These are phyloP conservation scores for Ascochyta fabae DNA, from an alignment of 2,329 filamentous ascomycete species.

Conservation along the genomic window DNA sequence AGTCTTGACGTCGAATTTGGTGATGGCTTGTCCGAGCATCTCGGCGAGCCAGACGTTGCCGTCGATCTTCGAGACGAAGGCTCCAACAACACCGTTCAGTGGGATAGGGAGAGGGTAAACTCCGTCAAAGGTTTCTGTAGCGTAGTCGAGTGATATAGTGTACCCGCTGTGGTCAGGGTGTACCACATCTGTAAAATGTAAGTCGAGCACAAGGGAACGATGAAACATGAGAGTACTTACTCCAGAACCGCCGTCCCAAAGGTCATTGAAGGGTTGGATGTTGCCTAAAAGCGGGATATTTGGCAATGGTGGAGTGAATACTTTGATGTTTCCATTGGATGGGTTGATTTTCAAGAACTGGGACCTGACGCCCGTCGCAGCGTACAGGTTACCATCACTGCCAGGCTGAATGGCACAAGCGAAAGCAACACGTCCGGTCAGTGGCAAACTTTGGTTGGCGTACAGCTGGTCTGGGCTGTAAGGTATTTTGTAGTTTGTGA, in stretches of 20 bases:
- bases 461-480: conserved; percentile 16
- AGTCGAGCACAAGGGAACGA: background rate
- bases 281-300: conserved; percentile 18
- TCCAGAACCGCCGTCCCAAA: conserved; percentile 10
- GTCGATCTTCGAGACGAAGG: conserved; percentile 16
- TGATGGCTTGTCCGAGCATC: conserved; percentile 19
- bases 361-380: conserved; percentile 15
- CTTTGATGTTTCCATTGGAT: conserved; percentile 12
- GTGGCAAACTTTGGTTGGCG: conserved; percentile 5
- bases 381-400: conserved; percentile 15
- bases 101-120: conserved; percentile 18
- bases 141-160: conserved; percentile 18
- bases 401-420: conserved; percentile 16
- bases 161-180: conserved; percentile 17
- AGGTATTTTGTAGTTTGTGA: conserved; percentile 16
- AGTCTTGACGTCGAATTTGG: conserved; percentile 15
- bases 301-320: conserved; percentile 16
- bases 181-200: conserved; percentile 15
- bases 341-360: conserved; percentile 18
- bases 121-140: conserved; percentile 17
- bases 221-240: background rate
- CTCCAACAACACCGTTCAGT: conserved; percentile 15
- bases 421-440: conserved; percentile 14
- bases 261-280: conserved; percentile 17
- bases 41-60: conserved; percentile 19